Percentiles rank a stretch among this genome's conserved stretches.
These are phyloP conservation scores for Hortiboletus campestris DNA, from an alignment of 768 basidiomycete genomes.

Conservation along the genomic window DNA sequence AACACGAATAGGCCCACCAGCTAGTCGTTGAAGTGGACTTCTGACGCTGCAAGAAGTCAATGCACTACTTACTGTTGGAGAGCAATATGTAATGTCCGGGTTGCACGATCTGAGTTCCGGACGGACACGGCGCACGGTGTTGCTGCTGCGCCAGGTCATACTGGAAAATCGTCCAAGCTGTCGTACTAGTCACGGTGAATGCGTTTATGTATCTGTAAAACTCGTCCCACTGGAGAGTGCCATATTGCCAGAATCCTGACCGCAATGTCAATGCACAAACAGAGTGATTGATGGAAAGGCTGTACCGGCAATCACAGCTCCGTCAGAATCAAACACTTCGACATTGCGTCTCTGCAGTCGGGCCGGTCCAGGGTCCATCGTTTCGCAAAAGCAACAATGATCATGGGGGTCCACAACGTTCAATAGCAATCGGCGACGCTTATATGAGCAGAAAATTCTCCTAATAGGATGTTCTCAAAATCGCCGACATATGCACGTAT, in stretches of 20 bases:
- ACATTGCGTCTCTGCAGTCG: not conserved
- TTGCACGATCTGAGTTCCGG: too few relatives aligned
- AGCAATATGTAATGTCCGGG: too few relatives aligned
- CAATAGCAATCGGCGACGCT: too few relatives aligned
- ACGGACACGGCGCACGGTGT: not conserved
- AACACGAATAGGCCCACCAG: not conserved
- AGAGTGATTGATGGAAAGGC: not conserved
- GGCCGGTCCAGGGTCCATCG: too few relatives aligned
- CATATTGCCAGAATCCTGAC: not conserved
- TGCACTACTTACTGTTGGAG: not conserved
- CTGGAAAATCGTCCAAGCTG: not conserved
- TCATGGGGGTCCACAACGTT: too few relatives aligned
- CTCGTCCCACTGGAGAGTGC: not conserved
- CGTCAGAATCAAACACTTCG: not conserved
- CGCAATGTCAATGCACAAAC: too few relatives aligned
- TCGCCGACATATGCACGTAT: too few relatives aligned
- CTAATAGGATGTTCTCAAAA: too few relatives aligned
- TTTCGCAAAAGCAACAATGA: too few relatives aligned
- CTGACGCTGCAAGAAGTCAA: too few relatives aligned
- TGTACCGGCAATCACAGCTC: not conserved
- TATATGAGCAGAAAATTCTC: too few relatives aligned
- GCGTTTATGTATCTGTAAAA: not conserved
- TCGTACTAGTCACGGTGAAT: not conserved
- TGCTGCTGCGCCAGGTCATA: not conserved
- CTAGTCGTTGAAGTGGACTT: not conserved